phyloP scores from a whole-genome alignment of 2,329 filamentous ascomycete species.

The Curvularia sp. region DNA sequence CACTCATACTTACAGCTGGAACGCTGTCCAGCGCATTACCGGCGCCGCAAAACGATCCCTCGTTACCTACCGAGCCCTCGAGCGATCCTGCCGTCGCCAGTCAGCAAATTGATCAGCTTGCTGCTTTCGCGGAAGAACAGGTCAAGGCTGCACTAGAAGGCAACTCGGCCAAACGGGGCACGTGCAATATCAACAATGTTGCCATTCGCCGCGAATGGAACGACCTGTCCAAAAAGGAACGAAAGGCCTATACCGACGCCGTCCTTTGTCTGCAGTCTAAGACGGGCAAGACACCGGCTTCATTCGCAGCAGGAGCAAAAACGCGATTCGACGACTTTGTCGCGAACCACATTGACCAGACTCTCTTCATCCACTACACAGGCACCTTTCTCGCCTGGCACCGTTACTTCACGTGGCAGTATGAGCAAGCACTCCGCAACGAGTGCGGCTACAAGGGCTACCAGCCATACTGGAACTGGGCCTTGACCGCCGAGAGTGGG shows the following conservation, averaged over 20 bases:
- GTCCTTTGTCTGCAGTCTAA: conserved; percentile 46
- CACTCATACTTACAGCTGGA: conserved; percentile 34
- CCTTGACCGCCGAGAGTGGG: conserved; percentile 56
- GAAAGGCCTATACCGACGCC: conserved; percentile 47
- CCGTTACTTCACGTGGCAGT: conserved; percentile 52
- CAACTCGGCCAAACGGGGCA: conserved; percentile 30
- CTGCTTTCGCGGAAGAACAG: conserved; percentile 30
- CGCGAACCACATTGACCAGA: conserved; percentile 49
- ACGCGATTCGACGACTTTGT: conserved; percentile 50
- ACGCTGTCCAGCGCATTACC: conserved; percentile 37
- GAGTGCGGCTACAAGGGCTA: conserved; percentile 54
- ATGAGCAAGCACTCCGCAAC: conserved; percentile 52
- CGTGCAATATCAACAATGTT: conserved; percentile 36
- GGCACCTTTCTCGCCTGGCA: conserved; percentile 49
- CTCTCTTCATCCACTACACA: conserved; percentile 46
- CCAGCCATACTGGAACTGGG: conserved; percentile 63
- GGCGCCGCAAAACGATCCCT: conserved; percentile 28
- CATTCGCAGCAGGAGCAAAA: conserved; percentile 39
- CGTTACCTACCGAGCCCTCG: conserved; percentile 31
- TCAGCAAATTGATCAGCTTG: conserved; percentile 35
- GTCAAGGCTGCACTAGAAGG: conserved; percentile 26
- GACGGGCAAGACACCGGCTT: conserved; percentile 38
- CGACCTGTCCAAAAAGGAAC: conserved; percentile 35
- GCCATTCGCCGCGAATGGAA: conserved; percentile 41
- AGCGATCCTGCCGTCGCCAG: conserved; percentile 31